Evolutionary conservation across 768 basidiomycete species (phyloP), one percentile per base, ranked within the genome.

Genomic region (Favolaschia claudopus): DNA sequence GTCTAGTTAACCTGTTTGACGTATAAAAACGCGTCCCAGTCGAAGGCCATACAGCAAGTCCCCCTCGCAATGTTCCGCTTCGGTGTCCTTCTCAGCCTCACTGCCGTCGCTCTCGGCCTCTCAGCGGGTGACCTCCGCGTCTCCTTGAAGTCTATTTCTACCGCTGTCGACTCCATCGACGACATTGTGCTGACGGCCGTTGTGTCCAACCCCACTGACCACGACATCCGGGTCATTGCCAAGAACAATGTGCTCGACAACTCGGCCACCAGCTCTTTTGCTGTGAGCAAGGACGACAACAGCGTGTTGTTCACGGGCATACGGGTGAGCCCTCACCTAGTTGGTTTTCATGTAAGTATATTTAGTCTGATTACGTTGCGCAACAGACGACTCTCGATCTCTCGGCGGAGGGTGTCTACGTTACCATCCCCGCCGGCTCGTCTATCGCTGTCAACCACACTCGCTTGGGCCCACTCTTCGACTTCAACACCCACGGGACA

Each of bases 381-480:
- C 36, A 5, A 17, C 19, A 62, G 60, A 32, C 42, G 8, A 62
- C 54, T 14, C 49, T 57, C 12, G 48, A 62, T 33, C 25, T 62
- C 7, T 15, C 55, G 6, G 47, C 28, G 15, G 60, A 62, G 2
- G 20, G 12, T 7, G 19, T 57, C 31, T 62, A 62, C 60, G 28
- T 54, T 10, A 62, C 60, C 49, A 62, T 62, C 43, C 52, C 60
- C 15, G 60, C 60, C 17, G 60, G 60, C 19, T 49, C 51, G 5
- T 62, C 60, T 37, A n/a, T 62, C 33, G 55, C 60, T 10, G 55
- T 62, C 19, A 62, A 62, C 42, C 60, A 62, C 43, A 56, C 55
- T 43, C 49, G 19, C 17, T 34, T 62, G 14, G 48, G 54, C 12
- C 45, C 60, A 2, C 42, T 55, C 28, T 62, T 50, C 49, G 60